Evolutionary conservation across 108 stramenopile genomes (phyloP).

Genomic region (Cyclotella cryptica): DNA sequence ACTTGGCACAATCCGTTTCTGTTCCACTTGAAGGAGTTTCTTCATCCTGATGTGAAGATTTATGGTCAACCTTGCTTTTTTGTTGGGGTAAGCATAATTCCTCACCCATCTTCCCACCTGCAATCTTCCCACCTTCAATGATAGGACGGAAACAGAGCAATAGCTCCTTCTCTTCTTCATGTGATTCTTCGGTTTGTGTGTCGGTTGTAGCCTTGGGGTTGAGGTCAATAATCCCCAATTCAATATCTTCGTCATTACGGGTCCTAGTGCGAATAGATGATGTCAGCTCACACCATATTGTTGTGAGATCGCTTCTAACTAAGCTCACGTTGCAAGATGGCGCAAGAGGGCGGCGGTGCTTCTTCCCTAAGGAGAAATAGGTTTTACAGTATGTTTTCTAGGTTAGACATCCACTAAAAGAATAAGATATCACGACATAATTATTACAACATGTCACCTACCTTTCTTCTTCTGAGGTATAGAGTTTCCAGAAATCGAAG

Average conservation of each 20-base stretch:
- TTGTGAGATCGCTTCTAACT: constrained; percentile 77
- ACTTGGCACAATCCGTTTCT: too few species aligned
- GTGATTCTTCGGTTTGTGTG: background rate
- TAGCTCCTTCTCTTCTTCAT: constrained; percentile 63
- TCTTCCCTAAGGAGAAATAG: constrained; percentile 16
- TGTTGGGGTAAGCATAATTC: constrained; percentile 51
- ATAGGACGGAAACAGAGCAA: constrained; percentile 85
- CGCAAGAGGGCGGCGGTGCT: constrained; percentile 73
- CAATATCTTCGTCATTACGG: constrained; percentile 57
- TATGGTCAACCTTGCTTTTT: background rate
- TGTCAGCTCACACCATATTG: constrained; percentile 89
- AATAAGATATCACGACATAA: background rate
- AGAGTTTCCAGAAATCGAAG: constrained; percentile 31
- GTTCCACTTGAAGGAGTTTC: too few species aligned
- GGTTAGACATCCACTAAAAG: background rate
- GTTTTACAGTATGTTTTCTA: background rate
- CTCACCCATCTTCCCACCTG: constrained; percentile 69
- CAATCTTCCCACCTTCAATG: constrained; percentile 72
- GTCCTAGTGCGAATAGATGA: constrained; percentile 74
- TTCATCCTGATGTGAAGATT: too few species aligned
- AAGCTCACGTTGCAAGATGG: constrained; percentile 79
- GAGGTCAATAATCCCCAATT: background rate
- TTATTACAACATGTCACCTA: constrained; percentile 52
- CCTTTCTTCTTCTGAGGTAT: constrained; percentile 19
- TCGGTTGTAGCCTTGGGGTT: constrained; percentile 14